Percentiles rank a stretch among this genome's conserved stretches.
Evolutionary conservation across 2,329 filamentous ascomycete genomes (phyloP).

Genomic region (Aspergillus sp.): DNA sequence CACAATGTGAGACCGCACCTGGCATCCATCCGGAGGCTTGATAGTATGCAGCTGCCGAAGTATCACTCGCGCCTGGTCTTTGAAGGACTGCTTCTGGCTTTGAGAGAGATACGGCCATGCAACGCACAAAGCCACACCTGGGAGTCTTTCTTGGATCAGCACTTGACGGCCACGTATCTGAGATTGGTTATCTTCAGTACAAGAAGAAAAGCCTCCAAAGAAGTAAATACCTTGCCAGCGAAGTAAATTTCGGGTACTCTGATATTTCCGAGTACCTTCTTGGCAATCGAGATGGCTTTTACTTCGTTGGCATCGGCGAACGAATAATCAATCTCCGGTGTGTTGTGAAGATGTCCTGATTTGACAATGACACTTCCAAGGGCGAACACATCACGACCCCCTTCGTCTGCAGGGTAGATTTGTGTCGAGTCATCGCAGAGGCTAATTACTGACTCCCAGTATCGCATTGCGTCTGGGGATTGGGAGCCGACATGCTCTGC

Average conservation of each 20-base stretch:
- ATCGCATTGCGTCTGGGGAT: slow-evolving; percentile 56
- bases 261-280: slow-evolving; percentile 24
- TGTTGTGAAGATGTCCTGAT: slow-evolving; percentile 34
- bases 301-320: slow-evolving; percentile 45
- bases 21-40: slow-evolving; percentile 18
- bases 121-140: slow-evolving; percentile 36
- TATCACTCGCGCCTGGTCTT: slow-evolving; percentile 35
- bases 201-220: neutral
- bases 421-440: slow-evolving; percentile 27
- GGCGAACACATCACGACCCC: slow-evolving; percentile 44
- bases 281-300: slow-evolving; percentile 33
- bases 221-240: slow-evolving; percentile 34
- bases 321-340: slow-evolving; percentile 34
- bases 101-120: slow-evolving; percentile 38
- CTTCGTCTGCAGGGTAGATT: slow-evolving; percentile 35
- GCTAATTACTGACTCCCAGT: slow-evolving; percentile 53
- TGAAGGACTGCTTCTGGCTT: slow-evolving; percentile 34
- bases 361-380: slow-evolving; percentile 43
- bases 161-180: slow-evolving; percentile 38
- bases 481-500: slow-evolving; percentile 53
- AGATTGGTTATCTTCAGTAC: slow-evolving; percentile 8
- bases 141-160: slow-evolving; percentile 40
- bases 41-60: slow-evolving; percentile 28
- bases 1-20: slow-evolving; percentile 20
- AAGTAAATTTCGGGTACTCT: slow-evolving; percentile 41